Base-by-base conservation (phyloP, 495 filamentous ascomycete species). In the Usnea hakonensis region DNA sequence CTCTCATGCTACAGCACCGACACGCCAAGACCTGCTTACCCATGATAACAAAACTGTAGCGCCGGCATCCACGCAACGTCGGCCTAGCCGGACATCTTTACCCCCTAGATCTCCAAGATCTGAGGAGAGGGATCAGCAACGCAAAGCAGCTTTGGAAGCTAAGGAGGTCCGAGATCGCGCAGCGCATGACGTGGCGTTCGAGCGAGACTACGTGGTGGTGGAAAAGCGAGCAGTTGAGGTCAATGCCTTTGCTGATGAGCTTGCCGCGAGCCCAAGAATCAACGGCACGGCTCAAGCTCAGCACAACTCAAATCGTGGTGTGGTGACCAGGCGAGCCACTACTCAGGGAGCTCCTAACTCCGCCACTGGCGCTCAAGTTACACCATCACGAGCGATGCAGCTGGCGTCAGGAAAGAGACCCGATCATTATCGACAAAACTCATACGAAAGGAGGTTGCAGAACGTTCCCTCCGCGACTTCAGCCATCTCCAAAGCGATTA, bases 171-270 rank as follows among this genome's bases (percentile, higher is more conserved):
- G 82, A 36, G 90, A 93, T 65, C 83, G 81, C 61, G 89, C 89
- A 26, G 91, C 88, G 14, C 90, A 96, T 66, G 92, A 95, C 60
- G 84, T 94, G 7, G 90, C 89, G 2, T 89, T 95, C 70, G 91
- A 95, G 69, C 80, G 91, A 65, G 94, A 97, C 67, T 98, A 97
- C 66, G 93, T 98, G 38, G 75, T 98, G 21, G 90, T 98, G 23
- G 95, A 98, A 74, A 97, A 97, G 77, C 86, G 87, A 57, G 87
- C 87, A 10, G 91, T 97, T 5, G 90, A 97, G 72, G 93, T 97
- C 33, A 97, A 98, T 75, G 93, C 94, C 5, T 90, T 98, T 70
- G 94, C 94, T 11, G 94, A 98, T 70, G 91, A 97, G 72, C 76
- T 98, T 65, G 90, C 90, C 21, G 85, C 90, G 53, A 90, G 89